Percentiles rank a stretch among this genome's conserved stretches.
phyloP scores from a whole-genome alignment of 2,329 filamentous ascomycete species.

The Penicillium sp. region DNA sequence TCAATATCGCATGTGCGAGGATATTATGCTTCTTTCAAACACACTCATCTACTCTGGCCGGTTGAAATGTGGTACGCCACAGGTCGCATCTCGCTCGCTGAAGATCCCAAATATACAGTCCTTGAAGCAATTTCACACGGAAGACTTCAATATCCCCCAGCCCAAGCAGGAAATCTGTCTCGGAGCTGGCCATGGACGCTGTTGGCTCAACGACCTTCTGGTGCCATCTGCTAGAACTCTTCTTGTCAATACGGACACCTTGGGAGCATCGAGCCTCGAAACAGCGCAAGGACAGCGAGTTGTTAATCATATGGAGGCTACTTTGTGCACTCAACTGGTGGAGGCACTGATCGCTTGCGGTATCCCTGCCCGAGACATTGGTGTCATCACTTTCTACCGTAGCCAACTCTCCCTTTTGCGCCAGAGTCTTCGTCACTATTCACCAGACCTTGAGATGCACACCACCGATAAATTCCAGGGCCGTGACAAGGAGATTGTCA shows the following conservation, averaged over 20 bases:
- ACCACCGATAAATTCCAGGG: slow-evolving; percentile 97
- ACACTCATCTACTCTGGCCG: slow-evolving; percentile 89
- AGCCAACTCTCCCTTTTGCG: slow-evolving; percentile 85
- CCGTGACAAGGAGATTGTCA: slow-evolving; percentile 88
- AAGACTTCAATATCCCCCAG: slow-evolving; percentile 26
- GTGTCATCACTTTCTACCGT: slow-evolving; percentile 96
- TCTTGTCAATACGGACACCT: slow-evolving; percentile 85
- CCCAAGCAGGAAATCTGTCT: slow-evolving; percentile 57
- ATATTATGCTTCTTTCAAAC: slow-evolving; percentile 94
- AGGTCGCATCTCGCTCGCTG: slow-evolving; percentile 71
- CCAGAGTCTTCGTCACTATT: slow-evolving; percentile 65
- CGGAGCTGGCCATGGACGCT: slow-evolving; percentile 54
- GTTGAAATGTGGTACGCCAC: slow-evolving; percentile 82
- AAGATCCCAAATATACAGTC: slow-evolving; percentile 67
- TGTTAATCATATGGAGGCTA: slow-evolving; percentile 82
- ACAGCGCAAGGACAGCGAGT: slow-evolving; percentile 74
- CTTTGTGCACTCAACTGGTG: slow-evolving; percentile 77
- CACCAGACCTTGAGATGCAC: slow-evolving; percentile 81
- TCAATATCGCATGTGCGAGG: slow-evolving; percentile 97
- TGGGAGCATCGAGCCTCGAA: slow-evolving; percentile 69
- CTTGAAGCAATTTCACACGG: slow-evolving; percentile 61
- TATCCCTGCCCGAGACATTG: slow-evolving; percentile 75
- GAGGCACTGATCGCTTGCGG: slow-evolving; percentile 75
- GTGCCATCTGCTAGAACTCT: slow-evolving; percentile 73
- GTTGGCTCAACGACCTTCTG: slow-evolving; percentile 78